These are phyloP conservation scores for Pleurotus cornucopiae DNA, from an alignment of 768 basidiomycete species.

Conservation along the genomic window DNA sequence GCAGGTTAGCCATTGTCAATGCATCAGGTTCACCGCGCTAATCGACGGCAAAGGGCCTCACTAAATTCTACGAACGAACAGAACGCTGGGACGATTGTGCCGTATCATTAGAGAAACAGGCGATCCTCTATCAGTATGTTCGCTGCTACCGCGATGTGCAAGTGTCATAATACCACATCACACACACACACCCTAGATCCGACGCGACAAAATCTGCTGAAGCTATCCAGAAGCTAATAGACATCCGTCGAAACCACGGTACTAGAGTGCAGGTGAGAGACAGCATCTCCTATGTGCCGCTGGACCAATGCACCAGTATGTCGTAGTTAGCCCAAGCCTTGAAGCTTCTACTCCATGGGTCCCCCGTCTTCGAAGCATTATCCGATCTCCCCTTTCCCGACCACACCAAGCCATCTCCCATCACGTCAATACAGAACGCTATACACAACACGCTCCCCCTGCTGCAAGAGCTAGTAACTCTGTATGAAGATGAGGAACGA, in stretches of 20 bases:
- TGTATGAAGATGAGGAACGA: constrained; percentile 64
- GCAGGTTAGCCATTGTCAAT: constrained; percentile 54
- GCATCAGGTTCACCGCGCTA: background rate
- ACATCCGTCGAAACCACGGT: constrained; percentile 56
- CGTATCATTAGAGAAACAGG: constrained; percentile 50
- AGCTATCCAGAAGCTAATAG: constrained; percentile 71
- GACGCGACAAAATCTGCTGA: constrained; percentile 82
- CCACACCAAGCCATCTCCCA: constrained; percentile 64
- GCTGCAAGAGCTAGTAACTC: constrained; percentile 64
- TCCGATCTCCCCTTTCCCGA: constrained; percentile 70
- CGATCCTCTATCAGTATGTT: constrained; percentile 44
- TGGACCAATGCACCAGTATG: constrained; percentile 1
- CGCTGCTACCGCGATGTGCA: no score
- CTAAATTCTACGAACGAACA: constrained; percentile 65
- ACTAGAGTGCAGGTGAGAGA: constrained; percentile 50
- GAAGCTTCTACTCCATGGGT: constrained; percentile 69
- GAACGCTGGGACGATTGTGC: constrained; percentile 55
- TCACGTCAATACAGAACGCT: constrained; percentile 55
- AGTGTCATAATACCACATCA: no score
- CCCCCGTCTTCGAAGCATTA: constrained; percentile 58
- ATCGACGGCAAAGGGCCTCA: constrained; percentile 53
- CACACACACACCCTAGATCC: constrained; percentile 34
- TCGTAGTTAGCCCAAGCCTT: constrained; percentile 64
- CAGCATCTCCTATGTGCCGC: background rate
- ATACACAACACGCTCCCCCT: constrained; percentile 68